Conservation (phyloP, 2,329 filamentous ascomycete species). For the Sporothrix protearum region DNA sequence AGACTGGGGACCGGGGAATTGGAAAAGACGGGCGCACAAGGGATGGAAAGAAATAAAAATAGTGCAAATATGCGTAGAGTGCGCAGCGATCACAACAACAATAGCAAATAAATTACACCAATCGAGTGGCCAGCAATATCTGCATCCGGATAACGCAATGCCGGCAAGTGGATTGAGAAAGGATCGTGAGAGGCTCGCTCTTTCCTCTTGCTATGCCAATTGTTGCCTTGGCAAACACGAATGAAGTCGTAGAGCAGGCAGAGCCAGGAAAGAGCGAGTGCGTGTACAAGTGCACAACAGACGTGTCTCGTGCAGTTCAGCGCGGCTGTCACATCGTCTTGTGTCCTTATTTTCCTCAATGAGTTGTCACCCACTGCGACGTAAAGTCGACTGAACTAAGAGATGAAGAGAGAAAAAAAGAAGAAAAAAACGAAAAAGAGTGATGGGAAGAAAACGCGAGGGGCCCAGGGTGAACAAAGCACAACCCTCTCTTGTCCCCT, state of each 20-base stretch:
- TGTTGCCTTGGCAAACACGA: background rate
- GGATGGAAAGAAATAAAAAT: conserved; percentile 1
- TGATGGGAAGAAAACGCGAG: background rate
- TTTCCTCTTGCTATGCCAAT: too few species aligned
- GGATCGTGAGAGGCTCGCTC: background rate
- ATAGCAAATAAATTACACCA: too few species aligned
- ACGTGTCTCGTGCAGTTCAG: background rate
- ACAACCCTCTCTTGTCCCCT: background rate
- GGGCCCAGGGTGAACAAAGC: background rate
- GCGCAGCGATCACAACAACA: background rate
- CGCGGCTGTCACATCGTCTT: background rate
- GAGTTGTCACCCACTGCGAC: background rate
- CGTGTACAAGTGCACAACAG: background rate
- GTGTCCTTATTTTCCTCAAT: background rate
- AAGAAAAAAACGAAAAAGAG: too few species aligned
- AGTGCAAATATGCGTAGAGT: background rate
- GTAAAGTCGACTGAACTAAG: background rate
- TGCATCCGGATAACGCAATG: background rate
- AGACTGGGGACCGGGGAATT: conserved; percentile 8
- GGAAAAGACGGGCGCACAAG: background rate
- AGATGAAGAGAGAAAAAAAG: background rate
- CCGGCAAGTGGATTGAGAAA: background rate
- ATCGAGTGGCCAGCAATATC: background rate
- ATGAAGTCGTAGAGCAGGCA: too few species aligned
- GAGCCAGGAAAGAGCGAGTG: too few species aligned